Evolutionary conservation across 108 stramenopile genomes (phyloP), one percentile per base, ranked within the genome.

Genomic region (Aurantiochytrium sp.): DNA sequence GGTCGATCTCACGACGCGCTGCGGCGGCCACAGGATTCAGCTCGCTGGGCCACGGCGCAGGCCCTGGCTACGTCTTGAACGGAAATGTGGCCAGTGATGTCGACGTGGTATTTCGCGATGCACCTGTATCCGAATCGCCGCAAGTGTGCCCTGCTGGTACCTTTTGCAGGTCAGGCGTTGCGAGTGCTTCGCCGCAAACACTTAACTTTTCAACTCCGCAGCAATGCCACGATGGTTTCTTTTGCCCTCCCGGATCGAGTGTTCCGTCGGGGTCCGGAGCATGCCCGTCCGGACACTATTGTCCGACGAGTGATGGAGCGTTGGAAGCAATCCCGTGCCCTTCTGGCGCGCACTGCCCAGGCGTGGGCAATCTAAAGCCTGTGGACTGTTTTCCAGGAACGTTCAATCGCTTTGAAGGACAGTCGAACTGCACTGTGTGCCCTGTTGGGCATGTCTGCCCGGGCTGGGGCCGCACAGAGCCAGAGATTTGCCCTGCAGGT

Each of bases 271-370:
- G 96, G 5, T 53, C 91, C 47, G 96, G 96, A 23, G 92, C 96
- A 4, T 97, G 96, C 88, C 96, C 95, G 42, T 92, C 95, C 14
- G 96, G 96, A 4, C 91, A 93, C 89, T 96, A 94, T 87, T 97
- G 96, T 60, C 95, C 95, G 23, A 69, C 94, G 35, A 53, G 51
- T 23, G 76, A 83, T 23, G 64, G 64, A 0, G 91, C 90, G 42
- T 44, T 92, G 28, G 44, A 93, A 51, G 96, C 96, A 5, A 91
- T 94, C 53, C 58, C 88, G 43, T 97, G 96, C 88, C 96, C 95
- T 8, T n/a, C 73, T 16, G 96, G 96, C 5, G 91, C 92, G 72
- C 93, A 94, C 72, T 97, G 96, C 90, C 96, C 96, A 43, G 96
- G 95, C 49, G 94, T 96, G 29, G 96, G 92, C 55, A 96, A 96